Evolutionary conservation across 192 early-diverging fungal genomes (phyloP).

Genomic region (Backusella morwellensis): DNA sequence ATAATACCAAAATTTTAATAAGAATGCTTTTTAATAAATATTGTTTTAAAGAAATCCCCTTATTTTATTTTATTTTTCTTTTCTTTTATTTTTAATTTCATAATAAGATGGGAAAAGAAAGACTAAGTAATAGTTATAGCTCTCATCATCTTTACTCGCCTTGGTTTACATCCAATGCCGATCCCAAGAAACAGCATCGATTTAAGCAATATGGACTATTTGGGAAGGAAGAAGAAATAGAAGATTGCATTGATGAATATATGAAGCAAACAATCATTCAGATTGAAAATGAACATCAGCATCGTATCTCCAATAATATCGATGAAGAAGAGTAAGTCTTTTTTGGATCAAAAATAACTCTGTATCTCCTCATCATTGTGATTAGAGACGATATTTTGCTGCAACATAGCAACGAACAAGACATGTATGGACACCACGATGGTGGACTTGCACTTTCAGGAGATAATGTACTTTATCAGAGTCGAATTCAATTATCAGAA

Average conservation of each 20-base stretch:
- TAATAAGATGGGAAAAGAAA: slow-evolving; percentile 1
- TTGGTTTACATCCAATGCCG: not conserved
- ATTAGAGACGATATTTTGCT: not conserved
- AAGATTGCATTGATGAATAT: not conserved
- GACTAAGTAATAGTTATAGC: not conserved
- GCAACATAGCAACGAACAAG: not conserved
- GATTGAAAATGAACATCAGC: slow-evolving; percentile 8
- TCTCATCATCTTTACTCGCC: not conserved
- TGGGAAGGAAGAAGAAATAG: slow-evolving; percentile 1
- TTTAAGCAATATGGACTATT: not conserved
- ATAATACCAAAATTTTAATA: too few relatives aligned
- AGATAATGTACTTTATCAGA: not conserved
- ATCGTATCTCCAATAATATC: not conserved
- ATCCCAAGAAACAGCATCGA: not conserved
- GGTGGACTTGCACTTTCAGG: not conserved
- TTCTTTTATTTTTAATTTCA: too few relatives aligned
- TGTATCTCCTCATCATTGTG: not conserved
- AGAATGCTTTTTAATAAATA: too few relatives aligned
- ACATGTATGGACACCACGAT: not conserved
- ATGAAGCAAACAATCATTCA: not conserved
- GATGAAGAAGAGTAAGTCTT: slow-evolving; percentile 3
- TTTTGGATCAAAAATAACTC: not conserved
- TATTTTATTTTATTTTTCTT: too few relatives aligned
- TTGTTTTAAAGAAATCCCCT: too few relatives aligned
- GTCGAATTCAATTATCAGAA: not conserved